Base-by-base conservation (phyloP, 495 filamentous ascomycete species). In the Podospora comata region DNA sequence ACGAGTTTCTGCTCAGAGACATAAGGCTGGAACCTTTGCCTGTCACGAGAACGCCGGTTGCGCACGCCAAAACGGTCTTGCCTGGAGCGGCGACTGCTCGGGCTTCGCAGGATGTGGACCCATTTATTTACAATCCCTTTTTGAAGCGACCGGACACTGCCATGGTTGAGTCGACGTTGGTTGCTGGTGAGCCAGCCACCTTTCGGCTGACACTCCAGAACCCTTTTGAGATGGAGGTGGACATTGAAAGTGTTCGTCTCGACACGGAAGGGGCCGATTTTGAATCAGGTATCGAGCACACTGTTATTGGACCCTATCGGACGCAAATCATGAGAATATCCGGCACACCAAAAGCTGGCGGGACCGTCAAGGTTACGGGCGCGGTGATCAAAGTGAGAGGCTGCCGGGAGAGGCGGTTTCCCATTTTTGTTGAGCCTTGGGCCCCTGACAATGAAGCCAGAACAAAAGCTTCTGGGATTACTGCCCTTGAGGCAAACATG, bases 41-140 rank as follows among this genome's bases (percentile, higher is more conserved):
- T 18, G 61, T 70, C 15, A 79, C 79, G 11, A 76, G 80, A 69
- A 84, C 84, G n/a, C 89, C 93, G 19, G 85, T 91, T 68, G 84
- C 90, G 7, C 93, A 92, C 70, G 86, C 83, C 3, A 90, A 87
- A 70, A 85, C 85, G 34, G 89, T 94, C 60, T 78, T 97, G 13
- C 86, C 90, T 55, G 86, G 87, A 23, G 85, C 85, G 4, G 84
- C 85, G 27, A 80, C 81, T 6, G 79, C 82, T 39, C 79, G 83
- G 58, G 76, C 80, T 44, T 83, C 84, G 23, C 82, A 85, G 71
- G 85, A 85, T 59, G 91, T 88, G 65, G 91, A 91, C 68, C 94
- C 94, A 1, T 97, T 98, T 72, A 89, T 98, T 58, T 95, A 97
- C 70, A 97, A 97, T 72, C 91, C 94, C 0, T 97, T 96, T 70